Conservation (phyloP, 1,284 basidiomycete genomes). For the Pseudozyma pruni region DNA sequence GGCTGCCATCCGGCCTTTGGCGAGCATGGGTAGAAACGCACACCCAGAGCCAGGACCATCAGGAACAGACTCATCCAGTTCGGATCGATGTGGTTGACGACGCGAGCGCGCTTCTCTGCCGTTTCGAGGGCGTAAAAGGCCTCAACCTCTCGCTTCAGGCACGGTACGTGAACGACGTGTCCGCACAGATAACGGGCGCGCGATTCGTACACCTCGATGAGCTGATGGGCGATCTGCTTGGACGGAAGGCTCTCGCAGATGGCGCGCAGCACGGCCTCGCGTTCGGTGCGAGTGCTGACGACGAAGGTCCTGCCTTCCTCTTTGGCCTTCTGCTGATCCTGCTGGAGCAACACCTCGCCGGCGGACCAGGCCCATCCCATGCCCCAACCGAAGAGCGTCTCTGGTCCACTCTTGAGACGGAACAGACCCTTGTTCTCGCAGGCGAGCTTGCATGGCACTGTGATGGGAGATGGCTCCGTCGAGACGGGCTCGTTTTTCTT, state of each 20-base stretch:
- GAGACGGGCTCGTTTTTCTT: constrained; percentile 26
- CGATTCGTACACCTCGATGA: constrained; percentile 58
- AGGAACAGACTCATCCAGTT: constrained; percentile 62
- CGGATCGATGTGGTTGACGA: constrained; percentile 60
- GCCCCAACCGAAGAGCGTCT: constrained; percentile 64
- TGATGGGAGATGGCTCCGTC: constrained; percentile 38
- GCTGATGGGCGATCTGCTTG: constrained; percentile 51
- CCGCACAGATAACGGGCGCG: constrained; percentile 50
- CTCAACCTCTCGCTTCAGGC: constrained; percentile 53
- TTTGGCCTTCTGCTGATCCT: constrained; percentile 34
- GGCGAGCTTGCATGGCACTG: constrained; percentile 30
- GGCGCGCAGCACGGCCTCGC: constrained; percentile 61
- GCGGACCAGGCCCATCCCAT: constrained; percentile 64
- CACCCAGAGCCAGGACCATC: constrained; percentile 55
- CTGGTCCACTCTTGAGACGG: constrained; percentile 54
- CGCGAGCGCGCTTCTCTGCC: constrained; percentile 57
- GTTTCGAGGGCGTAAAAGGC: constrained; percentile 58
- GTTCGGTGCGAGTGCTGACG: constrained; percentile 36
- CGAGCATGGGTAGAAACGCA: constrained; percentile 61
- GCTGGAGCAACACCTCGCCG: constrained; percentile 44
- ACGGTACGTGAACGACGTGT: constrained; percentile 58
- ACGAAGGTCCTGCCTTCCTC: constrained; percentile 26
- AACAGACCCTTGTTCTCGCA: constrained; percentile 48
- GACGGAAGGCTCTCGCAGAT: constrained; percentile 57
- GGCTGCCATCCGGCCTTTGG: constrained; percentile 46